Conservation (phyloP, 169 alveolate genomes). For the Cryptosporidium meleagridis region DNA sequence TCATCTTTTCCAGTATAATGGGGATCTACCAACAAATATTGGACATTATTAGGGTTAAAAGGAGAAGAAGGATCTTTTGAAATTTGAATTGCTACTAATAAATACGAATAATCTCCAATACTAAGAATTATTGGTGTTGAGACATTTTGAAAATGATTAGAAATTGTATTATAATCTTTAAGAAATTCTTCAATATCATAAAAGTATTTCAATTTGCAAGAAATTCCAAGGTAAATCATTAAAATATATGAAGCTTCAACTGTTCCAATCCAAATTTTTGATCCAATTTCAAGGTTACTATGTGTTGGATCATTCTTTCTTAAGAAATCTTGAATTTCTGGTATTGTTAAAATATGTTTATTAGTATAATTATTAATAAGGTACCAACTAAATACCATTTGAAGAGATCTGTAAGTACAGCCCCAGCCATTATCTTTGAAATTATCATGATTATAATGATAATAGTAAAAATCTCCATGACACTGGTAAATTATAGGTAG, state of each 20-base stretch:
- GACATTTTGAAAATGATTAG: conserved; percentile 78
- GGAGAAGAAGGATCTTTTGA: conserved; percentile 68
- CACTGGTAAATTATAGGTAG: conserved; percentile 10
- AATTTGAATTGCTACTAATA: conserved; percentile 80
- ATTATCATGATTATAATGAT: conserved; percentile 80
- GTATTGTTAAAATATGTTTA: conserved; percentile 76
- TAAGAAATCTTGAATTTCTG: conserved; percentile 77
- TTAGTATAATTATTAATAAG: conserved; percentile 77
- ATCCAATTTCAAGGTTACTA: conserved; percentile 56
- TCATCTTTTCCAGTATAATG: conserved; percentile 82
- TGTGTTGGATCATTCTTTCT: conserved; percentile 78
- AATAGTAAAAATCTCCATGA: conserved; percentile 79
- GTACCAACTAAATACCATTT: conserved; percentile 84
- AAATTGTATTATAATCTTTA: conserved; percentile 76
- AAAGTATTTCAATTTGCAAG: conserved; percentile 77
- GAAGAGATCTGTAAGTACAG: conserved; percentile 82
- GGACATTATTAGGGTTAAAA: conserved; percentile 70
- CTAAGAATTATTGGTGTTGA: conserved; percentile 81
- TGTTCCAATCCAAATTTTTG: conserved; percentile 84
- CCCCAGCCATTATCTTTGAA: conserved; percentile 85
- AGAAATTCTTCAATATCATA: conserved; percentile 77
- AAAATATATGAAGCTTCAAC: conserved; percentile 82
- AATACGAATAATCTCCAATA: conserved; percentile 81
- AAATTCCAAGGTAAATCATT: conserved; percentile 80
- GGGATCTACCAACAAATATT: conserved; percentile 83